phyloP scores from a whole-genome alignment of 257 asterid species.

The Primulina huaijiensis region DNA sequence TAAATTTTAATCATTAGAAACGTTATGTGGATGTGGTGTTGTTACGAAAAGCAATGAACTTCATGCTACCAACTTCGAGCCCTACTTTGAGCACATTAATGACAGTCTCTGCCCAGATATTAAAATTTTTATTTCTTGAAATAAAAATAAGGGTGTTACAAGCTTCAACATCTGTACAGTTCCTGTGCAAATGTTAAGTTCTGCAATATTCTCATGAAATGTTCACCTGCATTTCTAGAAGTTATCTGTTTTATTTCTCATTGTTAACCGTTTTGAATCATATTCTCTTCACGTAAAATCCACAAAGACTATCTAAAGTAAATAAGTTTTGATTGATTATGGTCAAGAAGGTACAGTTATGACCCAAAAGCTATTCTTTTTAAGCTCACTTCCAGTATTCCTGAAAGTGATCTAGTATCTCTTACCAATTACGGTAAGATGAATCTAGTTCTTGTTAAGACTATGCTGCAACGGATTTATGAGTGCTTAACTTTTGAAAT shows the following conservation, averaged over 20 bases:
- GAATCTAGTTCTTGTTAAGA: neutral
- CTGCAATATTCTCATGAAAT: neutral
- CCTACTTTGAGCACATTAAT: neutral
- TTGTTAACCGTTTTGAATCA: neutral
- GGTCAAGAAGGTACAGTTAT: neutral
- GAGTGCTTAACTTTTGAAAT: neutral
- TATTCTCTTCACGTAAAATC: neutral
- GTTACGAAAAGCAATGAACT: neutral
- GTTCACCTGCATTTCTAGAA: neutral
- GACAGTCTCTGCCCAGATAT: neutral
- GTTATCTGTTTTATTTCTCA: neutral
- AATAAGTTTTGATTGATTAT: neutral
- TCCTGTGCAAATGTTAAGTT: neutral
- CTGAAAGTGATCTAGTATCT: too few relatives aligned
- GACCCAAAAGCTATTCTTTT: neutral
- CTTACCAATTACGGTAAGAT: neutral
- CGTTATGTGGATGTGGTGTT: neutral
- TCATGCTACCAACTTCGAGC: neutral
- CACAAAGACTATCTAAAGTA: neutral
- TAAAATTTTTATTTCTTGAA: neutral
- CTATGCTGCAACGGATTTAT: neutral
- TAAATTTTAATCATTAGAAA: neutral
- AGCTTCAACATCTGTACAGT: neutral
- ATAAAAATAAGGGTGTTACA: neutral
- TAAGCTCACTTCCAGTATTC: neutral